Evolutionary conservation across 176 grass and related monocot genomes (phyloP), one percentile per base, ranked within the genome.

Genomic region (Poa annua): DNA sequence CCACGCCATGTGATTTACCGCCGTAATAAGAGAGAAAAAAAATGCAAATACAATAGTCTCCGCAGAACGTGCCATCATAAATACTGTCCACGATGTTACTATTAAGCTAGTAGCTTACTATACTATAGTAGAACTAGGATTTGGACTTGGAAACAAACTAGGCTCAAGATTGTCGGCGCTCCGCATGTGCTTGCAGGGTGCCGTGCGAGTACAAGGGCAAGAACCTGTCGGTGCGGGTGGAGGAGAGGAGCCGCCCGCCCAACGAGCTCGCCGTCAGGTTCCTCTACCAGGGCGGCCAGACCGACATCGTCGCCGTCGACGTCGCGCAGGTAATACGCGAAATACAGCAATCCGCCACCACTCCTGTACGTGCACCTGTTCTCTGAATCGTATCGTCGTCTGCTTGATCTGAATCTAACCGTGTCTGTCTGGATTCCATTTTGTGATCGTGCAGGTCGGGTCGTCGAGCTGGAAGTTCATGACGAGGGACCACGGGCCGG

Each of bases 271-370:
- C 93, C 74, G 80, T 96, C 79, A 75, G 85, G 55, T 96, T 99
- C 84, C 78, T 99, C 78, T 93, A 92, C 87, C 96, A 99, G 57
- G 93, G 96, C 65, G 93, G 96, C 35, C 96, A 99, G 35, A 99
- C 96, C 15, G 96, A 99, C 84, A 99, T 99, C 75, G 87, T 96
- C 4, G 93, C 83, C 55, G 96, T 96, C 22, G 96, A 99, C 85
- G 92, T 99, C 22, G 93, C 96, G 0, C 69, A 85, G 96, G 96
- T 98, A 83, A n/a, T n/a, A n/a, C n/a, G n/a, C n/a, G n/a, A n/a
- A n/a, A n/a, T n/a, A n/a, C n/a, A n/a, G n/a, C n/a, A n/a, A n/a
- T n/a, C n/a, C n/a, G n/a, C n/a, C n/a, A n/a, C n/a, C n/a, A n/a
- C n/a, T 29, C 29, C 29, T 29, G 29, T n/a, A n/a, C n/a, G n/a